Percentiles rank a stretch among this genome's conserved stretches.
These are phyloP conservation scores for Penicillium sp. DNA, from an alignment of 2,329 filamentous ascomycete species.

Conservation along the genomic window DNA sequence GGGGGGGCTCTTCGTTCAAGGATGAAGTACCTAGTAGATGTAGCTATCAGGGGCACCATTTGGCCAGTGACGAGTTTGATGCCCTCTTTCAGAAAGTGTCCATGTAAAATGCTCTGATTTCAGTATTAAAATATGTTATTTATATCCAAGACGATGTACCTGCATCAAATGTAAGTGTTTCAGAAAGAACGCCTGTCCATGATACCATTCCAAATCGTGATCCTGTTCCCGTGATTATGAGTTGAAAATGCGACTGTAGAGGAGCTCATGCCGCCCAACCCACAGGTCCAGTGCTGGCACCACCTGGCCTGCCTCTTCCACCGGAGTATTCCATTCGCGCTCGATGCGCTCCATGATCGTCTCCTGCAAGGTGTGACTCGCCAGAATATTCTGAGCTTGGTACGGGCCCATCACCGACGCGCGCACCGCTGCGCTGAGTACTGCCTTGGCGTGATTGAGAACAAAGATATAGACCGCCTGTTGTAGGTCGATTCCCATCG, in stretches of 20 bases:
- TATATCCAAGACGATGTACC: no score
- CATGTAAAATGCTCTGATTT: no score
- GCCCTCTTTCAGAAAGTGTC: no score
- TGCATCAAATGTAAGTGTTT: no score
- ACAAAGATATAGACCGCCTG: conserved; percentile 57
- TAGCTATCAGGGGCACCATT: no score
- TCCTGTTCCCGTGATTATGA: conserved; percentile 37
- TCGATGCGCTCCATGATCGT: conserved; percentile 47
- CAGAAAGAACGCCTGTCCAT: no score
- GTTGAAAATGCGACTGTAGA: conserved; percentile 64
- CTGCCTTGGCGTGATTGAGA: conserved; percentile 58
- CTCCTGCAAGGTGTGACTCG: conserved; percentile 47
- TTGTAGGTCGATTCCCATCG: conserved; percentile 47
- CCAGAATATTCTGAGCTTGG: conserved; percentile 56
- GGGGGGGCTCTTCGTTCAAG: no score
- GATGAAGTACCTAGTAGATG: no score
- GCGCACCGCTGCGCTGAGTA: conserved; percentile 57
- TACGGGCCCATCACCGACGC: conserved; percentile 61
- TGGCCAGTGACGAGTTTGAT: no score
- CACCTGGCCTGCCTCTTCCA: conserved; percentile 54
- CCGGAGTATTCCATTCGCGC: conserved; percentile 43
- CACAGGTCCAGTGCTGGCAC: conserved; percentile 60
- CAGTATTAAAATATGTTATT: no score
- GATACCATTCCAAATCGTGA: no score
- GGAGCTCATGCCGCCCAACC: conserved; percentile 58